Conservation (phyloP, 2,329 filamentous ascomycete genomes). For the Exserohilum turcica region DNA sequence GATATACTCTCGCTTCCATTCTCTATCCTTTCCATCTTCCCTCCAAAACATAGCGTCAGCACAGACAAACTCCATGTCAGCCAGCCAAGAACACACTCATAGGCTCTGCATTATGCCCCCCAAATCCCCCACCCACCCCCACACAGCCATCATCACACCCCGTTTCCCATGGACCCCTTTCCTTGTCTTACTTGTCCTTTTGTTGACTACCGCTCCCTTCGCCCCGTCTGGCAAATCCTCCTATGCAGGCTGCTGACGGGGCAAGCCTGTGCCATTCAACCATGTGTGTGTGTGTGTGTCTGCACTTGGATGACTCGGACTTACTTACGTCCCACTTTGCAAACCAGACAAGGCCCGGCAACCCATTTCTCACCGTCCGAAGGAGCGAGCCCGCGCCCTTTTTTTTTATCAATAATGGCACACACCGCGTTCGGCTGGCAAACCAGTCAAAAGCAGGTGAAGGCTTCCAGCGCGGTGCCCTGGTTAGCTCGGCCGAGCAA, state of each 20-base stretch:
- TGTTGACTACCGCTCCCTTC: too few species aligned
- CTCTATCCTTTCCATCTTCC: background rate
- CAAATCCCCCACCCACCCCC: too few species aligned
- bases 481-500: conserved; percentile 29
- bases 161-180: background rate
- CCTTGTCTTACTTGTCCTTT: too few species aligned
- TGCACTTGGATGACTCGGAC: conserved; percentile 5
- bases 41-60: conserved; percentile 31
- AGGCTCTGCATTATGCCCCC: background rate
- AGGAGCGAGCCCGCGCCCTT: conserved; percentile 5
- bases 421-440: conserved; percentile 18
- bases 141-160: background rate
- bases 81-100: conserved; percentile 3
- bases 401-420: background rate
- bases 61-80: conserved; percentile 25
- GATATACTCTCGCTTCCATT: background rate
- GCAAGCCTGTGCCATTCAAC: background rate
- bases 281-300: background rate
- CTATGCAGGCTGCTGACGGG: background rate
- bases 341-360: conserved; percentile 14
- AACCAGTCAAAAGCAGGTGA: background rate
- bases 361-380: conserved; percentile 26
- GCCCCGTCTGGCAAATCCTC: too few species aligned
- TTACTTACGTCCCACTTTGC: conserved; percentile 5
- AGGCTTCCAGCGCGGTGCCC: background rate